phyloP scores from a whole-genome alignment of 2,329 filamentous ascomycete genomes.

The Xylaria polymorpha region DNA sequence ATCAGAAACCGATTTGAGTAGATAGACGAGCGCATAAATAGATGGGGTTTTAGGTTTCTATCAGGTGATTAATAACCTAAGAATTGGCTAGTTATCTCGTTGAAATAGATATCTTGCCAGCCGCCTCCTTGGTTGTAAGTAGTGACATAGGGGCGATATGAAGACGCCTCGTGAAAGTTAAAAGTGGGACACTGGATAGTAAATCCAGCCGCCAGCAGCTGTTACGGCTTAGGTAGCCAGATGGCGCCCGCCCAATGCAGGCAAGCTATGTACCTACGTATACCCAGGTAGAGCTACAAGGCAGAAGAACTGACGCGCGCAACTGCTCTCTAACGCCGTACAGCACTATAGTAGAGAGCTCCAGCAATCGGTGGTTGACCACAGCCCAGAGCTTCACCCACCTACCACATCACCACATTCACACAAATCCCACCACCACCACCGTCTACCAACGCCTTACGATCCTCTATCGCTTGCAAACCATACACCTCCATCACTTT shows the following conservation, averaged over 20 bases:
- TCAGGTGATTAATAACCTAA: not conserved
- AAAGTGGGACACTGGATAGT: not conserved
- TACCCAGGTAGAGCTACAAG: slow-evolving; percentile 34
- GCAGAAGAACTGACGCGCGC: slow-evolving; percentile 48
- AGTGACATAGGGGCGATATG: not conserved
- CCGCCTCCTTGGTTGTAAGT: not conserved
- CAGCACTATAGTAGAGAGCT: slow-evolving; percentile 29
- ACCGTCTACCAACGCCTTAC: slow-evolving; percentile 20
- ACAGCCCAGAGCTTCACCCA: slow-evolving; percentile 33
- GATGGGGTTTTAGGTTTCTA: not conserved
- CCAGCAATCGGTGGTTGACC: slow-evolving; percentile 28
- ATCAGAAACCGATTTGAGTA: not conserved
- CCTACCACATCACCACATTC: slow-evolving; percentile 22
- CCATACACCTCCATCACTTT: slow-evolving; percentile 27
- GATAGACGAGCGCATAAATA: not conserved
- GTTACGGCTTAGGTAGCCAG: not conserved
- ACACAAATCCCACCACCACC: slow-evolving; percentile 32
- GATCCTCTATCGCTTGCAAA: slow-evolving; percentile 6
- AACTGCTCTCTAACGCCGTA: no score
- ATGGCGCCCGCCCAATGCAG: no score
- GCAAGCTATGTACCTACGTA: not conserved
- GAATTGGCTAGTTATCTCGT: not conserved
- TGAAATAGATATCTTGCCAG: not conserved
- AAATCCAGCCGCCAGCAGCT: slow-evolving; percentile 19
- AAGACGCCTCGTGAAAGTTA: slow-evolving; percentile 15